Evolutionary conservation across 805 yeast genomes (phyloP).

Genomic region (Groenewaldozyma salmanticensis): DNA sequence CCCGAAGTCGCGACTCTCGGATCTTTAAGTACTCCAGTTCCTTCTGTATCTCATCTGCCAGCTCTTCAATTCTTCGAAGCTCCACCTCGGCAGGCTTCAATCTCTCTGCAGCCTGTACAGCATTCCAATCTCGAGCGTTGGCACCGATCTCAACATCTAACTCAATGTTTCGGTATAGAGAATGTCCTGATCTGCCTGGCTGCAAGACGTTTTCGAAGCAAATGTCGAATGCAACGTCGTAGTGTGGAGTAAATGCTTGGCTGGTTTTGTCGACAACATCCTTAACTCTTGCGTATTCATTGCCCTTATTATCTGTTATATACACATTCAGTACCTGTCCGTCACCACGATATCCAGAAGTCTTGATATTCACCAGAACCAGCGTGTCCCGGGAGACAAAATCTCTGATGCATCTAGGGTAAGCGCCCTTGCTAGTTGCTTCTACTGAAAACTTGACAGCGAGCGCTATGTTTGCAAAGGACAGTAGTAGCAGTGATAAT

Average conservation of each 20-base stretch:
- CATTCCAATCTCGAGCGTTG: constrained; percentile 96
- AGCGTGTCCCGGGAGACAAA: constrained; percentile 76
- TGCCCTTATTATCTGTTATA: constrained; percentile 61
- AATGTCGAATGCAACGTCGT: constrained; percentile 78
- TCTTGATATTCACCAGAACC: constrained; percentile 73
- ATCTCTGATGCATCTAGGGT: constrained; percentile 82
- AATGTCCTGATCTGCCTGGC: constrained; percentile 27
- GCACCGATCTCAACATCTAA: constrained; percentile 93
- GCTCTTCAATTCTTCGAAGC: constrained; percentile 75
- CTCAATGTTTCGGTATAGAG: constrained; percentile 62
- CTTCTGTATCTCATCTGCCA: constrained; percentile 67
- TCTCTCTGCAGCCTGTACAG: constrained; percentile 84
- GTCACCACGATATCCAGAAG: constrained; percentile 72
- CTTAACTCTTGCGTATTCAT: constrained; percentile 69
- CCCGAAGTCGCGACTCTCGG: constrained; percentile 89
- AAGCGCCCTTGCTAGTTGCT: constrained; percentile 21
- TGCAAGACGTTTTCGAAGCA: constrained; percentile 65
- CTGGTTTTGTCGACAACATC: constrained; percentile 64
- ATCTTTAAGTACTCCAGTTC: constrained; percentile 76
- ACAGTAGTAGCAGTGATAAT: constrained; percentile 1
- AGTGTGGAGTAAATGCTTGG: constrained; percentile 77
- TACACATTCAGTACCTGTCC: constrained; percentile 69
- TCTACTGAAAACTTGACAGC: constrained; percentile 27
- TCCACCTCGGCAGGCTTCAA: constrained; percentile 89
- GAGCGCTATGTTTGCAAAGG: constrained; percentile 4